Conservation (phyloP, 768 basidiomycete genomes). For the Rhodosporidiobolus sp. region DNA sequence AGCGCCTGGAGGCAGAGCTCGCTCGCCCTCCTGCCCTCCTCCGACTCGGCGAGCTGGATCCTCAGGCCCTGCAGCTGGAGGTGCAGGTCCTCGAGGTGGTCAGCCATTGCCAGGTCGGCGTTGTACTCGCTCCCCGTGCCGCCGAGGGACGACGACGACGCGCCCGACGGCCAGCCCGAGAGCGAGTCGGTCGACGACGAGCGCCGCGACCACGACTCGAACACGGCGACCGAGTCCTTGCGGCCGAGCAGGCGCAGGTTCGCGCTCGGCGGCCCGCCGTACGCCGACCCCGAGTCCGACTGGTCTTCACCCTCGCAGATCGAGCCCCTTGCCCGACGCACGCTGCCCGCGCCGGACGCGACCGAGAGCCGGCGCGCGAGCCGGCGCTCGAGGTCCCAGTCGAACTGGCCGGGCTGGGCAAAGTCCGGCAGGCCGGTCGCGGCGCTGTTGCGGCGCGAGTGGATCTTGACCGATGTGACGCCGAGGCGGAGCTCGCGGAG, state of each 20-base stretch:
- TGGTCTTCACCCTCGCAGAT: conserved; percentile 18
- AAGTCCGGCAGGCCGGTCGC: conserved; percentile 23
- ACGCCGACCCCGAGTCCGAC: neutral
- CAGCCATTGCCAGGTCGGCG: neutral
- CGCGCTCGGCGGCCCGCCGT: conserved; percentile 20
- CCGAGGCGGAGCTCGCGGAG: conserved; percentile 37
- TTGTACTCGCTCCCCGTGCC: conserved; percentile 2
- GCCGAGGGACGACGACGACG: conserved; percentile 6
- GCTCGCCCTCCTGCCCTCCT: conserved; percentile 80
- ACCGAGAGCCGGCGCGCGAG: neutral
- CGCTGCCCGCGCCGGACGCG: neutral
- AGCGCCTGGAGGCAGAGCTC: conserved; percentile 79
- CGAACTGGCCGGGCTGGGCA: conserved; percentile 23
- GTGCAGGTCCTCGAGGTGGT: conserved; percentile 55
- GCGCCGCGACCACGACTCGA: conserved; percentile 31
- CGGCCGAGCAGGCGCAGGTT: conserved; percentile 24
- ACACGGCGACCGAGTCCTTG: conserved; percentile 27
- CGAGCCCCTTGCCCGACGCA: conserved; percentile 3
- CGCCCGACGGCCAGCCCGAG: neutral
- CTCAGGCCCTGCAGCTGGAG: conserved; percentile 63
- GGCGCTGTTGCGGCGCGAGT: conserved; percentile 21
- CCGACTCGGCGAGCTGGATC: conserved; percentile 68
- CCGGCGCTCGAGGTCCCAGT: conserved; percentile 16
- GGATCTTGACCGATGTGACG: conserved; percentile 24
- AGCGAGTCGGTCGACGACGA: conserved; percentile 21